Conservation (phyloP, 306 rosid species). For the Potentilla sterilis region DNA sequence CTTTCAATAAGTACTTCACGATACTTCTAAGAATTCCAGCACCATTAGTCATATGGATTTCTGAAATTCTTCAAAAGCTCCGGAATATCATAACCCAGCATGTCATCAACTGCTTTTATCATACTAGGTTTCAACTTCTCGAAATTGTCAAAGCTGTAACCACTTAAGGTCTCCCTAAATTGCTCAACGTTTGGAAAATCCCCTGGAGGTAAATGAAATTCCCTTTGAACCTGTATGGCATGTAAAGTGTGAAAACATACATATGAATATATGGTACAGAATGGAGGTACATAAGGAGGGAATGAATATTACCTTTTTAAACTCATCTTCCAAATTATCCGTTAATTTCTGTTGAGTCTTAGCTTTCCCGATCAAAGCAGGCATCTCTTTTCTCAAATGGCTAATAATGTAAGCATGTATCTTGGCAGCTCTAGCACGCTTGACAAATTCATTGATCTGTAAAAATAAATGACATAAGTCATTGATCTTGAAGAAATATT, state of each 20-base stretch:
- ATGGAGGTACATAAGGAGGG: background rate
- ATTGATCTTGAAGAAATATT: background rate
- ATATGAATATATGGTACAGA: background rate
- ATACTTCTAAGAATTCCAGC: background rate
- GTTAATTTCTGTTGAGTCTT: slow-evolving; percentile 76
- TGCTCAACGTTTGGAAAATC: slow-evolving; percentile 85
- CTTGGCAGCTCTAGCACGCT: slow-evolving; percentile 85
- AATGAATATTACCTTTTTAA: slow-evolving; percentile 59
- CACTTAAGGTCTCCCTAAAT: slow-evolving; percentile 55
- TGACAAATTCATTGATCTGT: slow-evolving; percentile 94
- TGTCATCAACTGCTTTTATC: slow-evolving; percentile 83
- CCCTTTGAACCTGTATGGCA: slow-evolving; percentile 70
- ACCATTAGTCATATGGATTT: slow-evolving; percentile 68
- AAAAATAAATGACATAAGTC: background rate
- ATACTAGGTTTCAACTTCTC: slow-evolving; percentile 77
- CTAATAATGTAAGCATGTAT: slow-evolving; percentile 91
- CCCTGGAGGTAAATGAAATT: slow-evolving; percentile 82
- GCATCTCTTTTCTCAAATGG: slow-evolving; percentile 89
- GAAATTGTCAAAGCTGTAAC: slow-evolving; percentile 74
- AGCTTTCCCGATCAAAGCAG: slow-evolving; percentile 82
- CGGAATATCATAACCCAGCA: slow-evolving; percentile 91
- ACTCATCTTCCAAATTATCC: slow-evolving; percentile 70
- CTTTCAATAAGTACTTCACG: background rate
- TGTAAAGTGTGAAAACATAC: background rate
- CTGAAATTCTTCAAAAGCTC: slow-evolving; percentile 70